phyloP scores from a whole-genome alignment of 2,329 filamentous ascomycete species.

The Fusarium caatingaense region DNA sequence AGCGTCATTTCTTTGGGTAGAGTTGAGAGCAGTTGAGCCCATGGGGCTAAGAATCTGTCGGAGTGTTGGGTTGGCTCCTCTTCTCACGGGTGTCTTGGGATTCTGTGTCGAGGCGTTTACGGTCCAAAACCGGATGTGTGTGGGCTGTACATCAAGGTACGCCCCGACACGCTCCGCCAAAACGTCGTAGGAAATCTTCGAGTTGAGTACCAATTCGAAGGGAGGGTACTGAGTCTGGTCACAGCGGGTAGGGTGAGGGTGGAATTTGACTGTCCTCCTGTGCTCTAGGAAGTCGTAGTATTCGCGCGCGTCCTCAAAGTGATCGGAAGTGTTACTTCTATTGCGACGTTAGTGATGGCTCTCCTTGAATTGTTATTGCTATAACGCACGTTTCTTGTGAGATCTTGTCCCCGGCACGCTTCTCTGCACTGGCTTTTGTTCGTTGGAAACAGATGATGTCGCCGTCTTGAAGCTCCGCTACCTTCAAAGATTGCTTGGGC shows the following conservation, averaged over 20 bases:
- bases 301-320: slow-evolving; percentile 77
- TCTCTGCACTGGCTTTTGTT: slow-evolving; percentile 55
- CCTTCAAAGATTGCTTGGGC: slow-evolving; percentile 86
- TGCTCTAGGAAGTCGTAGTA: slow-evolving; percentile 96
- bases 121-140: slow-evolving; percentile 91
- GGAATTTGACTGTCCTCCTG: slow-evolving; percentile 82
- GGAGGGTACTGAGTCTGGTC: slow-evolving; percentile 68
- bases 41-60: slow-evolving; percentile 81
- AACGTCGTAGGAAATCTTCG: slow-evolving; percentile 90
- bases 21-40: slow-evolving; percentile 74
- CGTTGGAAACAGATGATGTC: slow-evolving; percentile 97
- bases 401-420: slow-evolving; percentile 45
- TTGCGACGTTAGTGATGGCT: slow-evolving; percentile 19
- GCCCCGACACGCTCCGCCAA: slow-evolving; percentile 86
- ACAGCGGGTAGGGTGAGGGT: slow-evolving; percentile 70
- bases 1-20: slow-evolving; percentile 77
- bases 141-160: slow-evolving; percentile 79
- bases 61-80: slow-evolving; percentile 76
- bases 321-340: slow-evolving; percentile 56
- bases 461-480: slow-evolving; percentile 95
- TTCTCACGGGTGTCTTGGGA: slow-evolving; percentile 82
- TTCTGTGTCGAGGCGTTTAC: slow-evolving; percentile 81
- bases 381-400: slow-evolving; percentile 50
- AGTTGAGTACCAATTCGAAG: slow-evolving; percentile 83
- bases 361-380: background rate